phyloP scores from a whole-genome alignment of 2,329 filamentous ascomycete species.

The Davidsoniella virescens region DNA sequence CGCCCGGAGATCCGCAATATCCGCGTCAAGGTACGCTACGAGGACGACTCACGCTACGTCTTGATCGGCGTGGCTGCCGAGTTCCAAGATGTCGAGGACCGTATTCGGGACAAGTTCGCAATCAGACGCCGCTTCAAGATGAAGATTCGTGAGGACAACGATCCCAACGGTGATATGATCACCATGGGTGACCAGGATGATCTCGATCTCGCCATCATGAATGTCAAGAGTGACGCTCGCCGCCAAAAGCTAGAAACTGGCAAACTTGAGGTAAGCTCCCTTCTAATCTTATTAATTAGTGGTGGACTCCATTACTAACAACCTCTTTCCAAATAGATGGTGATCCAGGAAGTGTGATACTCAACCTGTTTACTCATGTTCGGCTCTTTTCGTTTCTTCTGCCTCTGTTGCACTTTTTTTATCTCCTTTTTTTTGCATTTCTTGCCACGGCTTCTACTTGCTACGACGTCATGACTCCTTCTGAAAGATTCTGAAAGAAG shows the following conservation, averaged over 20 bases:
- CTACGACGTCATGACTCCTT: background rate
- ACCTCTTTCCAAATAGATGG: conserved; percentile 23
- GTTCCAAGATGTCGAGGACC: conserved; percentile 62
- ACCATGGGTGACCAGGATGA: conserved; percentile 96
- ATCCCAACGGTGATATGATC: conserved; percentile 72
- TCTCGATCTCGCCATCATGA: conserved; percentile 69
- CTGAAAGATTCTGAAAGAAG: background rate
- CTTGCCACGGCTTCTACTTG: background rate
- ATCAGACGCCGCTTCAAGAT: conserved; percentile 69
- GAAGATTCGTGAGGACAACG: conserved; percentile 70
- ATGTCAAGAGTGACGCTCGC: conserved; percentile 49
- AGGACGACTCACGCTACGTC: conserved; percentile 80
- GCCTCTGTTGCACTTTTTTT: no score
- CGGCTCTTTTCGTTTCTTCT: background rate
- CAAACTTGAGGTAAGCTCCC: conserved; percentile 75
- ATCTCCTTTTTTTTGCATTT: background rate
- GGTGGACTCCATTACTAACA: conserved; percentile 16
- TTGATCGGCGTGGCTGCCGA: conserved; percentile 61
- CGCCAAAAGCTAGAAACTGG: conserved; percentile 67
- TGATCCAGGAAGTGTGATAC: conserved; percentile 30
- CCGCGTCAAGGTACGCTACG: conserved; percentile 76
- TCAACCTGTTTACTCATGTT: conserved; percentile 1
- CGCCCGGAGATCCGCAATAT: conserved; percentile 59
- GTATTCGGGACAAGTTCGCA: conserved; percentile 75
- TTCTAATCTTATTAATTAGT: background rate